Conservation (phyloP, 1,284 basidiomycete genomes). For the Tranzscheliella williamsii region DNA sequence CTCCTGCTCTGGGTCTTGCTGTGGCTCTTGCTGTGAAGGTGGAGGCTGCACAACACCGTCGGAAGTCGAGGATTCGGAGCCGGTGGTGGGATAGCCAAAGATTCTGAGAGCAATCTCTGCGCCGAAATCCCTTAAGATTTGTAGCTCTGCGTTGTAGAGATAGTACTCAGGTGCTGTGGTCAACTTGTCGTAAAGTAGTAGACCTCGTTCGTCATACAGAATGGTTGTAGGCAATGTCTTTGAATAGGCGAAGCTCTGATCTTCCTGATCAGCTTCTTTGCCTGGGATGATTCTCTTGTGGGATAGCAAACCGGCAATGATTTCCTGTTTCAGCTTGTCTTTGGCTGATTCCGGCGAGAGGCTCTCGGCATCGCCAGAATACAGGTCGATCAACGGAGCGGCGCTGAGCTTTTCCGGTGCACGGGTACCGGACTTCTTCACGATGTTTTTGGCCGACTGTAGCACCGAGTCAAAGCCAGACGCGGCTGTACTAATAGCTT, state of each 20-base stretch:
- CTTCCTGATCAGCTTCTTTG: conserved; percentile 22
- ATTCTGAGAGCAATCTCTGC: conserved; percentile 63
- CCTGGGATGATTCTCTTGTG: conserved; percentile 42
- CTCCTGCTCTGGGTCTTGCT: conserved; percentile 61
- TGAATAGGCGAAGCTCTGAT: conserved; percentile 35
- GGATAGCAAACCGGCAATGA: conserved; percentile 39
- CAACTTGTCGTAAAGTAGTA: conserved; percentile 73
- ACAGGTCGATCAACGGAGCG: conserved; percentile 43
- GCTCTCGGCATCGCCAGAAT: conserved; percentile 40
- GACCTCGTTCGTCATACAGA: conserved; percentile 81
- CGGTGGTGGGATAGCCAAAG: conserved; percentile 58
- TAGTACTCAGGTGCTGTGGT: conserved; percentile 75
- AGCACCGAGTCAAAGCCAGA: no score
- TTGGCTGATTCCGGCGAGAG: conserved; percentile 25
- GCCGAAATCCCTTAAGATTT: conserved; percentile 64
- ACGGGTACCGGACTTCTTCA: neutral
- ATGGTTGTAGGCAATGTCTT: conserved; percentile 77
- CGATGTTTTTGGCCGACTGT: neutral
- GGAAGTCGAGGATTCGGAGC: conserved; percentile 51
- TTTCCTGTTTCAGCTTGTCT: conserved; percentile 33
- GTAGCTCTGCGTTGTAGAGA: conserved; percentile 70
- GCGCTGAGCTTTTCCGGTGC: conserved; percentile 1
- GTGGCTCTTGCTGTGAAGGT: conserved; percentile 5
- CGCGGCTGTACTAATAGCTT: no score
- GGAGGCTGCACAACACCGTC: neutral